phyloP scores from a whole-genome alignment of 768 basidiomycete species.

The Amyloporia xantha region DNA sequence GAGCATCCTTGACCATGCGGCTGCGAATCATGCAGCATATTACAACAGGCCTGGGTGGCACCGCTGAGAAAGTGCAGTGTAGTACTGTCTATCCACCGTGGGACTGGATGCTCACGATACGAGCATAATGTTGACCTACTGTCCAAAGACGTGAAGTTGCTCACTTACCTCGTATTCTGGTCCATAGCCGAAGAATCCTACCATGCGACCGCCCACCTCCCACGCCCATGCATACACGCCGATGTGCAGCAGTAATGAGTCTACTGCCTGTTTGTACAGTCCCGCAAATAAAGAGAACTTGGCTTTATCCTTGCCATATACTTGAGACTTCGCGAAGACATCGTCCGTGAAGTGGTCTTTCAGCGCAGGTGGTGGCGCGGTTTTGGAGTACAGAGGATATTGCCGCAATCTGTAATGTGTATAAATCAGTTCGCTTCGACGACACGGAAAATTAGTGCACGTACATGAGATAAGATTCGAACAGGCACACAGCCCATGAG shows the following conservation, averaged over 20 bases:
- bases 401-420: conserved; percentile 56
- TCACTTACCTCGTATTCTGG: conserved; percentile 64
- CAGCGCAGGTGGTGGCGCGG: conserved; percentile 63
- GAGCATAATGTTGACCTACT: neutral
- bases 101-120: too few species aligned
- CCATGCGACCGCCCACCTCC: conserved; percentile 49
- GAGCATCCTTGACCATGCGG: too few species aligned
- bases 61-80: too few species aligned
- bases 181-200: conserved; percentile 54
- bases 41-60: too few species aligned
- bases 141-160: too few species aligned
- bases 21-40: too few species aligned
- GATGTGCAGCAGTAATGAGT: conserved; percentile 63
- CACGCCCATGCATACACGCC: conserved; percentile 84
- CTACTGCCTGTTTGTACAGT: conserved; percentile 65
- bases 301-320: conserved; percentile 89
- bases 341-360: conserved; percentile 59
- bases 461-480: conserved; percentile 84
- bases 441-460: conserved; percentile 23
- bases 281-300: conserved; percentile 71
- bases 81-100: too few species aligned
- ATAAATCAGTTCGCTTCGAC: neutral
- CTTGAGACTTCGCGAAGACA: conserved; percentile 84
- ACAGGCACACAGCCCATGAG: conserved; percentile 73
- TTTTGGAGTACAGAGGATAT: conserved; percentile 77